Conservation (phyloP, 2,329 filamentous ascomycete species). For the Alternaria sp. region DNA sequence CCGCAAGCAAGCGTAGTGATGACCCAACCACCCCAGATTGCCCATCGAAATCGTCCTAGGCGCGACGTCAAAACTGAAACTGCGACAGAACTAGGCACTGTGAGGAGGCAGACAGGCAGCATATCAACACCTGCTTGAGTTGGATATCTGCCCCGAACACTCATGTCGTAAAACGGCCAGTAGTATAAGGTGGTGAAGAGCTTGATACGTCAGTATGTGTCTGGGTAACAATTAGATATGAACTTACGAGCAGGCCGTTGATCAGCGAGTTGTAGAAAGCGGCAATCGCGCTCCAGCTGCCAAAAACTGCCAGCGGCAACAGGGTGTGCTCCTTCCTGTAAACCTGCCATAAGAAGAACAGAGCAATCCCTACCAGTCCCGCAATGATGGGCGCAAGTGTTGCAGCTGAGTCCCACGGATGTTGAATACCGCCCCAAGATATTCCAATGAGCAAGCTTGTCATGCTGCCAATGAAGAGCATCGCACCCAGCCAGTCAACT, state of each 20-base stretch:
- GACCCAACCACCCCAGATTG: slow-evolving; percentile 54
- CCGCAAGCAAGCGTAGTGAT: slow-evolving; percentile 50
- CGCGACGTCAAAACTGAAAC: slow-evolving; percentile 36
- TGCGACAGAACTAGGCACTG: slow-evolving; percentile 33
- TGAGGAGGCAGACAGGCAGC: slow-evolving; percentile 45
- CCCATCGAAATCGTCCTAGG: slow-evolving; percentile 49
- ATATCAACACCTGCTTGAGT: slow-evolving; percentile 51
- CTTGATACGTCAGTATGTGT: slow-evolving; percentile 31
- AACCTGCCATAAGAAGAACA: slow-evolving; percentile 49
- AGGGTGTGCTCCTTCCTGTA: slow-evolving; percentile 47
- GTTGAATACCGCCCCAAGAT: slow-evolving; percentile 54
- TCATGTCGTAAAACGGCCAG: slow-evolving; percentile 53
- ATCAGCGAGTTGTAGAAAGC: slow-evolving; percentile 54
- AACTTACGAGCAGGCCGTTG: slow-evolving; percentile 55
- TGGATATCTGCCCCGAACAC: slow-evolving; percentile 45
- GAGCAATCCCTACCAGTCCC: slow-evolving; percentile 43
- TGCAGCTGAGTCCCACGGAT: slow-evolving; percentile 51
- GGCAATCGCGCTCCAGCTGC: slow-evolving; percentile 45
- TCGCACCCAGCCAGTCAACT: slow-evolving; percentile 55
- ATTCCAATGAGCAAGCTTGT: slow-evolving; percentile 54
- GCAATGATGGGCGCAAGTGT: slow-evolving; percentile 52
- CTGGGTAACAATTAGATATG: not conserved
- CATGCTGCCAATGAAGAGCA: slow-evolving; percentile 51
- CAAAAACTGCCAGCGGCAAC: slow-evolving; percentile 51
- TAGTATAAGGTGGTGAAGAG: slow-evolving; percentile 56